A percentile compares a stretch with the other conserved stretches of the same genome.
These are phyloP conservation scores for Bertia moriformis DNA, from an alignment of 2,329 filamentous ascomycete genomes.

Conservation along the genomic window DNA sequence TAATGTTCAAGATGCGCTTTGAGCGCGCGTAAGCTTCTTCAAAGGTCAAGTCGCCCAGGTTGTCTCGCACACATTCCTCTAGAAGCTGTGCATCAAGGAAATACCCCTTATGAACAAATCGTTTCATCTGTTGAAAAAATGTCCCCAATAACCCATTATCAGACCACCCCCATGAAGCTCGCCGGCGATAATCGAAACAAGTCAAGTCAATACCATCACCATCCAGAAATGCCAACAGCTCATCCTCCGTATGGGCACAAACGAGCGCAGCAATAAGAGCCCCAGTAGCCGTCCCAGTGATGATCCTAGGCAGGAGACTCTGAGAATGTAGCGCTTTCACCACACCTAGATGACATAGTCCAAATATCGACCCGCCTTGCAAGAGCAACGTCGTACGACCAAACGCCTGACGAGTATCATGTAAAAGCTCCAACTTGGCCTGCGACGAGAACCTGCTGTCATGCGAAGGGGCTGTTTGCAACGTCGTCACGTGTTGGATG, in stretches of 20 bases:
- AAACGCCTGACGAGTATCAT: slow-evolving; percentile 54
- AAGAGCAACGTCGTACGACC: slow-evolving; percentile 51
- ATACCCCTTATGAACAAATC: slow-evolving; percentile 42
- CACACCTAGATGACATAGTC: slow-evolving; percentile 54
- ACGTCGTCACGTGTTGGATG: slow-evolving; percentile 40
- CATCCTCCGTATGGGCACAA: slow-evolving; percentile 49
- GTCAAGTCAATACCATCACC: slow-evolving; percentile 48
- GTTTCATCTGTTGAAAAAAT: slow-evolving; percentile 31
- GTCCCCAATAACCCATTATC: slow-evolving; percentile 26
- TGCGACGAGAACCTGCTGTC: slow-evolving; percentile 31
- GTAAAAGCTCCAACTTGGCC: slow-evolving; percentile 48
- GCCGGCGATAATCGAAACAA: slow-evolving; percentile 34
- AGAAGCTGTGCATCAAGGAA: slow-evolving; percentile 48
- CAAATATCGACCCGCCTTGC: slow-evolving; percentile 57
- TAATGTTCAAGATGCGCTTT: slow-evolving; percentile 55
- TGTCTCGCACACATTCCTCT: slow-evolving; percentile 46
- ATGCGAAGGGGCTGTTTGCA: slow-evolving; percentile 9
- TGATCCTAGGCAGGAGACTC: slow-evolving; percentile 49
- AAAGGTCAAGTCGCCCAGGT: slow-evolving; percentile 55
- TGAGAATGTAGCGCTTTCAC: slow-evolving; percentile 51
- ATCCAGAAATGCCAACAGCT: slow-evolving; percentile 44
- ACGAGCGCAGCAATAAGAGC: slow-evolving; percentile 59
- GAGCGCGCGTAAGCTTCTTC: slow-evolving; percentile 55
- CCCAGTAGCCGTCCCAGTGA: slow-evolving; percentile 53
- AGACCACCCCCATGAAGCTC: slow-evolving; percentile 1